phyloP scores from a whole-genome alignment of 495 filamentous ascomycete genomes.

The Penicillium atrosanguineum region DNA sequence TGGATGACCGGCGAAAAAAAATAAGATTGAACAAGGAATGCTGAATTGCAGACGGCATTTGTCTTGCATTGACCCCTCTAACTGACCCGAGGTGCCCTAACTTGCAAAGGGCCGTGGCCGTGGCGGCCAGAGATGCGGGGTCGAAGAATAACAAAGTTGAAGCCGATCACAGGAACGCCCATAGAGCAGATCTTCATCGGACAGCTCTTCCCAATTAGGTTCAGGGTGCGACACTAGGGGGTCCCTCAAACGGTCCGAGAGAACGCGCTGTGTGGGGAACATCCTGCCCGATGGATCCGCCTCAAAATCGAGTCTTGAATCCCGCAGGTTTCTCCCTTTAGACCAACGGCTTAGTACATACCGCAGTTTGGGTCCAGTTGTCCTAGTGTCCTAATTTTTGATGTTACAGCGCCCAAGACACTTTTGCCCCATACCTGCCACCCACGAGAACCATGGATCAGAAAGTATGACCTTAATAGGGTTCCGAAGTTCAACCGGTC shows the following conservation, averaged over 20 bases:
- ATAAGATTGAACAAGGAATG: not conserved
- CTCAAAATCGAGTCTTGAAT: constrained; percentile 1
- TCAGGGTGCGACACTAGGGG: not conserved
- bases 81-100: not conserved
- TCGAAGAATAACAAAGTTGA: not conserved
- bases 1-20: not conserved
- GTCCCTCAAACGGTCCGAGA: constrained; percentile 1
- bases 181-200: not conserved
- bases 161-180: too few relatives aligned
- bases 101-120: not conserved
- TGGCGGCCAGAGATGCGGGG: too few relatives aligned
- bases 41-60: not conserved
- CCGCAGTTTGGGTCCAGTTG: too few relatives aligned
- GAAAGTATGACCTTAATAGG: too few relatives aligned
- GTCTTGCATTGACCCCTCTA: not conserved
- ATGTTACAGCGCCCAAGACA: too few relatives aligned
- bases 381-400: too few relatives aligned
- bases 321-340: not conserved
- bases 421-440: too few relatives aligned
- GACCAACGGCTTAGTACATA: too few relatives aligned
- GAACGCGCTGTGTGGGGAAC: not conserved
- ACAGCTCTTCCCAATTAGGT: not conserved
- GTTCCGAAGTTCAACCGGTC: too few relatives aligned
- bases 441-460: too few relatives aligned
- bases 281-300: not conserved